Evolutionary conservation across 2,329 filamentous ascomycete species (phyloP).

Genomic region (Hymenoscyphus salicellus): DNA sequence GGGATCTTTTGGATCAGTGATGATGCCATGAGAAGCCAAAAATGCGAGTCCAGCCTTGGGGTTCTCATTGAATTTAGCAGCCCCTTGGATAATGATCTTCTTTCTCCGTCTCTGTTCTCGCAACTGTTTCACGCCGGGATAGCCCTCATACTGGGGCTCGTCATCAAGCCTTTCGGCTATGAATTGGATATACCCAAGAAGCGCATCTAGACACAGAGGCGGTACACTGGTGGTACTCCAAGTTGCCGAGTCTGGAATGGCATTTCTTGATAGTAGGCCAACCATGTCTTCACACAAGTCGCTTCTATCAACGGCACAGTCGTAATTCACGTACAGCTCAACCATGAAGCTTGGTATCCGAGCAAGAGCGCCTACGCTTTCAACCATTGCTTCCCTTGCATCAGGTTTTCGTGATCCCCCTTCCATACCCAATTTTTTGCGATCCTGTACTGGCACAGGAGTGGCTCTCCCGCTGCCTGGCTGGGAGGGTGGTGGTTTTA

Average conservation of each 20-base stretch:
- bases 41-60: conserved; percentile 87
- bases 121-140: conserved; percentile 63
- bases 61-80: conserved; percentile 90
- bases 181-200: conserved; percentile 87
- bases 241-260: conserved; percentile 92
- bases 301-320: conserved; percentile 86
- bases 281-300: conserved; percentile 96
- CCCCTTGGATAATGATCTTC: conserved; percentile 82
- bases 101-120: conserved; percentile 75
- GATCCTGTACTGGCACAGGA: conserved; percentile 86
- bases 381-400: conserved; percentile 95
- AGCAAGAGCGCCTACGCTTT: conserved; percentile 86
- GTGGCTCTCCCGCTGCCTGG: conserved; percentile 77
- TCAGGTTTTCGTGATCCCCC: conserved; percentile 90
- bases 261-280: conserved; percentile 86
- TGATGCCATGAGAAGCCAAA: conserved; percentile 80
- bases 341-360: conserved; percentile 93
- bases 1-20: conserved; percentile 70
- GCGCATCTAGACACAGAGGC: conserved; percentile 85
- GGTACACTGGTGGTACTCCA: conserved; percentile 99
- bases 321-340: conserved; percentile 96
- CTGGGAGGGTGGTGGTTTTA: conserved; percentile 74
- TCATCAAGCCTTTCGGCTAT: conserved; percentile 83
- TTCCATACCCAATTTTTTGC: conserved; percentile 88
- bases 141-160: conserved; percentile 58